Percentiles rank a stretch among this genome's conserved stretches.
Evolutionary conservation across 768 basidiomycete genomes (phyloP).

Genomic region (Clathrus columnatus): DNA sequence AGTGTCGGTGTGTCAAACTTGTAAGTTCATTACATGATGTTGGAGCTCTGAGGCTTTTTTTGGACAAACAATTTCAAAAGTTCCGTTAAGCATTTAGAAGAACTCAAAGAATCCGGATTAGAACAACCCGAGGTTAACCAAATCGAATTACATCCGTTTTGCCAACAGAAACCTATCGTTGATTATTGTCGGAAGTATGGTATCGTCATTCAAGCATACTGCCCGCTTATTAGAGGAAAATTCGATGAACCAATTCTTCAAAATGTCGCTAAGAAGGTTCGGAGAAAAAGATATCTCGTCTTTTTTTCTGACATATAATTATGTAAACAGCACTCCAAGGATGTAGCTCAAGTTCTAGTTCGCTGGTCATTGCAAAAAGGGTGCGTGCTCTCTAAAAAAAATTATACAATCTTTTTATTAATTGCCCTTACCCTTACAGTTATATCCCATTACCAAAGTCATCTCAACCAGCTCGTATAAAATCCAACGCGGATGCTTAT

Average conservation of each 20-base stretch:
- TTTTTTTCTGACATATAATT: background rate
- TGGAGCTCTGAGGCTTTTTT: no score
- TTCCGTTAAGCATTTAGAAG: constrained; percentile 62
- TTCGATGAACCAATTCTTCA: constrained; percentile 47
- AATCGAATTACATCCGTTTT: constrained; percentile 76
- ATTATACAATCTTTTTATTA: background rate
- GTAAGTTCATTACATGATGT: constrained; percentile 32
- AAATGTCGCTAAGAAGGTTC: constrained; percentile 52
- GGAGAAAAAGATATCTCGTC: constrained; percentile 4
- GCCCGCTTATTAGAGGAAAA: constrained; percentile 53
- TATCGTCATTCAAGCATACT: constrained; percentile 67
- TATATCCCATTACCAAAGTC: constrained; percentile 82
- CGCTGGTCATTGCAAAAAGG: constrained; percentile 87
- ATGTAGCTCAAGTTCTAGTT: constrained; percentile 72
- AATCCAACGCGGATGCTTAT: constrained; percentile 63
- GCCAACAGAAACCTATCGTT: constrained; percentile 73
- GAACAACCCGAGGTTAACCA: constrained; percentile 72
- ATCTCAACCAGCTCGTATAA: constrained; percentile 58
- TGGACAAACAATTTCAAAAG: constrained; percentile 31
- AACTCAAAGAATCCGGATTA: constrained; percentile 54
- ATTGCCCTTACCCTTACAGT: constrained; percentile 27
- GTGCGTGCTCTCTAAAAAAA: constrained; percentile 31
- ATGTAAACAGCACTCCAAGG: constrained; percentile 41
- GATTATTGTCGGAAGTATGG: constrained; percentile 55
- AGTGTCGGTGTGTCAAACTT: constrained; percentile 81